Base-by-base conservation (phyloP, 768 basidiomycete species). In the Gelatoporia subvermispora region DNA sequence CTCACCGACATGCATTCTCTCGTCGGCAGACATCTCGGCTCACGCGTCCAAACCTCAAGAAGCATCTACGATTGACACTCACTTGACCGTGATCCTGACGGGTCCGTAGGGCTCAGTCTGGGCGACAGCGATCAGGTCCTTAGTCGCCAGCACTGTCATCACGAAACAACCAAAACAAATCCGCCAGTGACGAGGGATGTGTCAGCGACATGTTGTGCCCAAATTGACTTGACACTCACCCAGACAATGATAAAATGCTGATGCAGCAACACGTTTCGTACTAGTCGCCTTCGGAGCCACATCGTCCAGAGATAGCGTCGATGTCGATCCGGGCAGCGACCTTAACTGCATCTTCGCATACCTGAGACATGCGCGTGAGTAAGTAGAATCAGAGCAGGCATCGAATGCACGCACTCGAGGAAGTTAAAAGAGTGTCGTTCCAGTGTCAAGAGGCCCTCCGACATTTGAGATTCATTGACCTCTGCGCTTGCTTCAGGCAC, bases 241-340 rank as follows among this genome's bases (percentile, higher is more conserved):
- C 37, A 93, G 73, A 61, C 88, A 90, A 55, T 93, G 88, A 64
- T 93, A 89, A 63, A 93, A 84, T 3, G 82, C 90, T 15, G 85
- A 79, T 8, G 89, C 82, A 9, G 87, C 90, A 34, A 92, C 85
- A 60, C 83, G 87, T 9, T 78, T 74, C 3, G 84, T 87, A 56
- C 84, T 88, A 1, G 84, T 78, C 38, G 66, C 61, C 52, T 68
- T 75, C 9, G 87, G 88, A 9, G 81, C 84, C 28, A 92, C 73
- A 25, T 72, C 73, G 49, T 85, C 79, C 59, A 91, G 88, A 9
- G 67, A 72, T 28, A 91, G 68, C 47, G 68, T 64, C 15, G 70
- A 66, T 15, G 68, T 63, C 7, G 71, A 64, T 41, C 65, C 67
- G 21, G 84, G 75, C 45, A 84, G 72, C 0, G 81, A 76, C 51